Percentiles rank a stretch among this genome's conserved stretches.
phyloP scores from a whole-genome alignment of 352 stramenopile genomes.

The Pythium dissimile region DNA sequence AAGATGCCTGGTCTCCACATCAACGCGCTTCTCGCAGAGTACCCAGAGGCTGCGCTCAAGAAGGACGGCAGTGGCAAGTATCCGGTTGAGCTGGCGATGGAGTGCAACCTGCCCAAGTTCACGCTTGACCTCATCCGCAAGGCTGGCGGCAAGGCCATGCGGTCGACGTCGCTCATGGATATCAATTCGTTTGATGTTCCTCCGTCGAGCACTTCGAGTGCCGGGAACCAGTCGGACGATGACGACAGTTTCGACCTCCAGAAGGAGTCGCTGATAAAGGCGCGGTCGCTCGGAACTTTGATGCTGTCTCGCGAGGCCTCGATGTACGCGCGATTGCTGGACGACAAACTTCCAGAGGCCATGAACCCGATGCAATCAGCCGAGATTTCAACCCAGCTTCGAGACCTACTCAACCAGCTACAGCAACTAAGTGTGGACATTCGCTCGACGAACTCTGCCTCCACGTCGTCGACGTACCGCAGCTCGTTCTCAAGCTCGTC shows the following conservation, averaged over 20 bases:
- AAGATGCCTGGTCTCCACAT: constrained; percentile 62
- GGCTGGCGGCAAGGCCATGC: constrained; percentile 37
- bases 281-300: constrained; percentile 46
- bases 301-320: constrained; percentile 32
- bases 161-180: constrained; percentile 33
- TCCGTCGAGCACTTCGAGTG: constrained; percentile 3
- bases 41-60: constrained; percentile 38
- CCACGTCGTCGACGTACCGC: constrained; percentile 52
- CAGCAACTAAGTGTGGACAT: constrained; percentile 71
- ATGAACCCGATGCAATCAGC: constrained; percentile 47
- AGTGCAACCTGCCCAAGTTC: constrained; percentile 58
- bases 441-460: constrained; percentile 45
- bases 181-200: constrained; percentile 20
- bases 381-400: constrained; percentile 65
- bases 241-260: constrained; percentile 17
- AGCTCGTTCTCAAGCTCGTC: constrained; percentile 73
- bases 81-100: constrained; percentile 60
- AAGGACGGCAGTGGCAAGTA: constrained; percentile 57
- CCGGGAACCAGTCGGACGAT: constrained; percentile 20
- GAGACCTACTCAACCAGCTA: constrained; percentile 65
- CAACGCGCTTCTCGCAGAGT: constrained; percentile 44
- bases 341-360: constrained; percentile 29
- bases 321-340: constrained; percentile 38
- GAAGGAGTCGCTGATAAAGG: constrained; percentile 40
- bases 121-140: constrained; percentile 73